Evolutionary conservation across 208 protist species (phyloP).

Genomic region (Porcisia deanei): DNA sequence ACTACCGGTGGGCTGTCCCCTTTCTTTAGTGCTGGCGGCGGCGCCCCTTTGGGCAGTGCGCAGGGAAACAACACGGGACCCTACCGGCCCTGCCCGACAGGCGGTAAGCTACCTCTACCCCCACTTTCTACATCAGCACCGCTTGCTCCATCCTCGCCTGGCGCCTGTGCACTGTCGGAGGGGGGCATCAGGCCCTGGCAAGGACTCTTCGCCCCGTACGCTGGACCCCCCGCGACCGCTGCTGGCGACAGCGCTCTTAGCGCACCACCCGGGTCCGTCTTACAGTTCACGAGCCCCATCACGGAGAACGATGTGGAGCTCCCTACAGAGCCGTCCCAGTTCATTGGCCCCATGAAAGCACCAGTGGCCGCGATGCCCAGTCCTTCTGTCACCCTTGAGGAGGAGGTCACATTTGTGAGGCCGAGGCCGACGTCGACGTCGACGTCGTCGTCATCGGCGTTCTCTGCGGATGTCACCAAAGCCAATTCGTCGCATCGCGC

Average conservation of each 20-base stretch:
- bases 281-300: neutral
- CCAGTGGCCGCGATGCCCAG: neutral
- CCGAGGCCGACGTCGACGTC: neutral
- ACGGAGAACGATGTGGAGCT: constrained; percentile 10
- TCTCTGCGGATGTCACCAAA: neutral
- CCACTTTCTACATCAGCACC: constrained; percentile 17
- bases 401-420: neutral
- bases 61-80: neutral
- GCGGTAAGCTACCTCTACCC: constrained; percentile 21
- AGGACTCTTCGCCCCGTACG: constrained; percentile 9
- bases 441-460: neutral
- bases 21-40: neutral
- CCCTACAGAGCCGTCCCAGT: constrained; percentile 11
- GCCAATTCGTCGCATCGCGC: neutral
- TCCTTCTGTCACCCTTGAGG: neutral
- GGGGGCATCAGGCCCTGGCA: constrained; percentile 8
- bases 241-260: neutral
- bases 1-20: constrained; percentile 26
- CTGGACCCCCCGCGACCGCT: neutral
- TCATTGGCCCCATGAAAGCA: constrained; percentile 6
- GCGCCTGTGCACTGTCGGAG: neutral
- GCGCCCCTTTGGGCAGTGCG: neutral
- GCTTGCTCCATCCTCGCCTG: neutral
- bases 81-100: constrained; percentile 7
- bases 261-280: neutral